These are phyloP conservation scores for Zoysia pacifica DNA, from an alignment of 176 grass and related monocot genomes.

Conservation along the genomic window DNA sequence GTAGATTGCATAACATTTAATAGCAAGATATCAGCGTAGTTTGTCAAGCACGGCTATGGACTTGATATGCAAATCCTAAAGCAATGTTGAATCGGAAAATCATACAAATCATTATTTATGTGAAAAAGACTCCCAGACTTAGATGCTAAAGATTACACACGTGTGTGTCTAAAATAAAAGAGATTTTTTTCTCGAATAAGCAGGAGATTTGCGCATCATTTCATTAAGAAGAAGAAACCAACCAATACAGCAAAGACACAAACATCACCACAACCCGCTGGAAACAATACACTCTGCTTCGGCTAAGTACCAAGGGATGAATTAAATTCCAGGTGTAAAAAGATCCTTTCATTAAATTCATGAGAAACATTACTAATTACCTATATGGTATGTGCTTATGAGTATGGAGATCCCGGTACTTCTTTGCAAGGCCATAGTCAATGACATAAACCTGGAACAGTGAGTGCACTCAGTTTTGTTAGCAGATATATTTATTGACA, in stretches of 20 bases:
- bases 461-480: constrained; percentile 25
- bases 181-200: too few relatives aligned
- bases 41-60: not conserved
- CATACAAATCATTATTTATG: not conserved
- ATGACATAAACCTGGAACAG: constrained; percentile 59
- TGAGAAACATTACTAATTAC: constrained; percentile 35
- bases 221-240: too few relatives aligned
- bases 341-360: constrained; percentile 17
- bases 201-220: too few relatives aligned
- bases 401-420: constrained; percentile 70
- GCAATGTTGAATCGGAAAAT: constrained; percentile 7
- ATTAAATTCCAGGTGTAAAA: constrained; percentile 27
- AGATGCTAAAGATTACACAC: not conserved
- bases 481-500: constrained; percentile 13
- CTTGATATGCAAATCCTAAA: constrained; percentile 13
- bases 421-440: constrained; percentile 72
- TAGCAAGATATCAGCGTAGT: constrained; percentile 24
- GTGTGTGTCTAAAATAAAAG: not conserved
- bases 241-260: too few relatives aligned
- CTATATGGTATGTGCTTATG: constrained; percentile 76
- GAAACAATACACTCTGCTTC: too few relatives aligned
- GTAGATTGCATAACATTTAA: not conserved
- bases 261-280: too few relatives aligned
- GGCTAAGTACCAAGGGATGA: not conserved
- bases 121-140: not conserved